phyloP scores from a whole-genome alignment of 2,329 filamentous ascomycete genomes.

The Ambrosiella cleistominuta region DNA sequence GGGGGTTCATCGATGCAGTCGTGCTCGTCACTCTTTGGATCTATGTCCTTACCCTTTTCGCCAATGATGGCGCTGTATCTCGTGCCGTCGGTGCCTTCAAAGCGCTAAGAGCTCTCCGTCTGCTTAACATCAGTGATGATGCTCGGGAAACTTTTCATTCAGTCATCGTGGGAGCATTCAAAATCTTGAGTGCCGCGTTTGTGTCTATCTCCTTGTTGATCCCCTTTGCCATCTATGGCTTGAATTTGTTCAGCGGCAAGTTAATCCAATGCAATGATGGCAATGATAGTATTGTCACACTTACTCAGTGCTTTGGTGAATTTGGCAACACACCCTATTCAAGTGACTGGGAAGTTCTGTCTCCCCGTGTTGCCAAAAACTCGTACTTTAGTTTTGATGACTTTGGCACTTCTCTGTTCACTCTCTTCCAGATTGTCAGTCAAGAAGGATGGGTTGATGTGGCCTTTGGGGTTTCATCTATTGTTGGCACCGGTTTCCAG shows the following conservation, averaged over 20 bases:
- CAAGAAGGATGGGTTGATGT: constrained; percentile 96
- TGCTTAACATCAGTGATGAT: constrained; percentile 92
- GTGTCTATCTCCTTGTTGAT: constrained; percentile 89
- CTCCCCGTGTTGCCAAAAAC: constrained; percentile 66
- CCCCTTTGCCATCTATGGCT: constrained; percentile 87
- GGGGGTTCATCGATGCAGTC: constrained; percentile 87
- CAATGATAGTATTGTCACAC: constrained; percentile 32
- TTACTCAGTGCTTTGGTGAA: constrained; percentile 70
- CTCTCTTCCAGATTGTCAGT: constrained; percentile 95
- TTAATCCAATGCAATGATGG: constrained; percentile 57
- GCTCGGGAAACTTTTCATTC: constrained; percentile 94
- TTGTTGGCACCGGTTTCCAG: constrained; percentile 60
- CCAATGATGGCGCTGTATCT: constrained; percentile 68
- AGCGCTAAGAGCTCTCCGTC: constrained; percentile 71
- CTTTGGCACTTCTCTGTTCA: constrained; percentile 84
- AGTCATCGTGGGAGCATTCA: constrained; percentile 85
- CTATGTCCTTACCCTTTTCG: constrained; percentile 70
- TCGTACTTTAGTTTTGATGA: constrained; percentile 85
- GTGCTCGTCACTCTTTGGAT: constrained; percentile 91
- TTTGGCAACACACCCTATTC: constrained; percentile 59
- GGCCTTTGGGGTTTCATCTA: constrained; percentile 67
- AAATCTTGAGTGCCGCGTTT: constrained; percentile 80
- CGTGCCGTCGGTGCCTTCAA: constrained; percentile 93
- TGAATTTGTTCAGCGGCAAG: constrained; percentile 80
- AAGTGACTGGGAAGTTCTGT: constrained; percentile 57